Percentiles rank a stretch among this genome's conserved stretches.
These are phyloP conservation scores for Fusarium sp. DNA, from an alignment of 2,329 filamentous ascomycete species.

Conservation along the genomic window DNA sequence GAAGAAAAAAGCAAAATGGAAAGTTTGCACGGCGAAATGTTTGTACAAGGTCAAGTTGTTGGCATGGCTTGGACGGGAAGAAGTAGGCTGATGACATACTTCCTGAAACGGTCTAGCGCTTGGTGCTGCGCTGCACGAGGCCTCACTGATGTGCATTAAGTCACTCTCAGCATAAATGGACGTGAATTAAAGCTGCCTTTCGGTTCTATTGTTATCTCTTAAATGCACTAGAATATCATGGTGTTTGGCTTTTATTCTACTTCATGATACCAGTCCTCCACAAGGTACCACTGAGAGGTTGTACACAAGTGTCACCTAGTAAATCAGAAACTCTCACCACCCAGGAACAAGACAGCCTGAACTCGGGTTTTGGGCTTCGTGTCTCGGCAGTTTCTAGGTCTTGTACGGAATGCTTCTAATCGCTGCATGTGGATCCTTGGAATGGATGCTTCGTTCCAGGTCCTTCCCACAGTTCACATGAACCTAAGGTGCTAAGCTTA, in stretches of 20 bases:
- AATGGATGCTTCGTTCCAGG: background rate
- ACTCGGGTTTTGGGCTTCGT: background rate
- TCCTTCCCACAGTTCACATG: background rate
- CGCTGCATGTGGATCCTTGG: background rate
- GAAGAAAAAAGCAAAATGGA: background rate
- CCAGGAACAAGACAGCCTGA: background rate
- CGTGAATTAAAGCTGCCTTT: background rate
- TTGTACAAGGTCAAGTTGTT: background rate
- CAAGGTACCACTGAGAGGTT: too few relatives aligned
- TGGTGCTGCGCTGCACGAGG: background rate
- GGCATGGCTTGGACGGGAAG: background rate
- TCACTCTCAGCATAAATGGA: background rate
- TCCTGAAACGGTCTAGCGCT: background rate
- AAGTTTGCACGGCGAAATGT: background rate
- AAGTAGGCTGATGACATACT: background rate
- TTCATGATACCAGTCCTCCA: background rate
- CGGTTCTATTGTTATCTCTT: background rate
- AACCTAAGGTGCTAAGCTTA: background rate
- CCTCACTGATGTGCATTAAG: background rate
- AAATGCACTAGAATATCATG: background rate
- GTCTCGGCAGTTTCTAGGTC: background rate
- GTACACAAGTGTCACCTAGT: background rate
- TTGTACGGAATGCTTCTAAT: too few relatives aligned
- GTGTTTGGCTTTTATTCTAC: background rate
- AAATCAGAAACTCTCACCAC: background rate